Evolutionary conservation across 495 filamentous ascomycete genomes (phyloP).

Genomic region (Polyplosphaeria fusca): DNA sequence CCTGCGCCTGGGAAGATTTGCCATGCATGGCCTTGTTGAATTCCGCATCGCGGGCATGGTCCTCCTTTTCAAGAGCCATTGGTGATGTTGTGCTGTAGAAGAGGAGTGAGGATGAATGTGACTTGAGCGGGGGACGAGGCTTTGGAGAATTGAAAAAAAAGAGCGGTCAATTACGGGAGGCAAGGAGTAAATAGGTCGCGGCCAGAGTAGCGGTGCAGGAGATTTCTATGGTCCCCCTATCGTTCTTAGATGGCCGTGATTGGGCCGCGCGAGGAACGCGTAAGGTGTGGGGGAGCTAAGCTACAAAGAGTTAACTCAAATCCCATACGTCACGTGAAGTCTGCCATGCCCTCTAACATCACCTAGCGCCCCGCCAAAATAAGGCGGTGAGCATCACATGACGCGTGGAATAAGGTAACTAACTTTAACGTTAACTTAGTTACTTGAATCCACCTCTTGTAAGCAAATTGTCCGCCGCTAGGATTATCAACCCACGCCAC

Average conservation of each 20-base stretch:
- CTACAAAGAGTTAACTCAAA: no score
- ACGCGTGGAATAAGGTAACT: no score
- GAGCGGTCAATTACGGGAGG: not conserved
- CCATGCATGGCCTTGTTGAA: conserved; percentile 94
- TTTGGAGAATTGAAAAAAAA: conserved; percentile 3
- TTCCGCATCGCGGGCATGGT: conserved; percentile 83
- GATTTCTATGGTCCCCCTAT: not conserved
- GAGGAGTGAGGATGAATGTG: not conserved
- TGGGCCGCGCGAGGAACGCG: not conserved
- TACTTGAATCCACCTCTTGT: no score
- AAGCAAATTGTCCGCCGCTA: no score
- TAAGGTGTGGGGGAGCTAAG: no score
- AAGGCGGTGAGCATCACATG: no score
- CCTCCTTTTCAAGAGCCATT: conserved; percentile 74
- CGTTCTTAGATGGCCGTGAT: not conserved
- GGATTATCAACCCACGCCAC: no score
- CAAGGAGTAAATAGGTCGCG: not conserved
- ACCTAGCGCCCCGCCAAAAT: no score
- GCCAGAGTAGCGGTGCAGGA: conserved; percentile 2
- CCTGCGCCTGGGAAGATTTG: conserved; percentile 65
- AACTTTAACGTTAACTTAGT: no score
- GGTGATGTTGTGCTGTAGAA: conserved; percentile 55
- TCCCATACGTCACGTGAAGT: no score
- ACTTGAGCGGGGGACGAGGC: not conserved
- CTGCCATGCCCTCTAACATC: no score